phyloP scores from a whole-genome alignment of 2,329 filamentous ascomycete species.

The Trichoderma polysporum region DNA sequence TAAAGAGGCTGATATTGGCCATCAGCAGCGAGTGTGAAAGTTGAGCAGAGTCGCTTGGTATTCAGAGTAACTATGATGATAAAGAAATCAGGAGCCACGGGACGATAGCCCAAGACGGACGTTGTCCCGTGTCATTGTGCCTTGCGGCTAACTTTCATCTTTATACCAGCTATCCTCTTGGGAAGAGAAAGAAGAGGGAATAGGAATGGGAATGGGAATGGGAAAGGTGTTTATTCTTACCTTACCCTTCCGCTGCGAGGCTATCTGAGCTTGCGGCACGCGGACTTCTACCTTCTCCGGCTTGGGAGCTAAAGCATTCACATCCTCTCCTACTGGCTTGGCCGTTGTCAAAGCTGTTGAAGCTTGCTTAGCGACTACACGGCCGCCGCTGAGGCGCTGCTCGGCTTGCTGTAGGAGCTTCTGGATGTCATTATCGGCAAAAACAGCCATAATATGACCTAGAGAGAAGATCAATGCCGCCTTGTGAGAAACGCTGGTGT shows the following conservation, averaged over 20 bases:
- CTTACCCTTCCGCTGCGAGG: constrained; percentile 26
- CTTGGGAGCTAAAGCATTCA: background rate
- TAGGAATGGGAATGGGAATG: too few species aligned
- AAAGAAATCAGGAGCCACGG: constrained; percentile 61
- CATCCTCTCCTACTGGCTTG: background rate
- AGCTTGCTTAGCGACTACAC: background rate
- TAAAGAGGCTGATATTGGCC: background rate
- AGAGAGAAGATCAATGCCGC: background rate
- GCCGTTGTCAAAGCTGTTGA: background rate
- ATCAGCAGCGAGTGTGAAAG: background rate
- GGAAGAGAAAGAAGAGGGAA: constrained; percentile 4
- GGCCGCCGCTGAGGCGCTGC: constrained; percentile 15
- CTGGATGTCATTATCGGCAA: constrained; percentile 22
- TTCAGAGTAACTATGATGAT: constrained; percentile 74
- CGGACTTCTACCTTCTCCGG: constrained; percentile 24
- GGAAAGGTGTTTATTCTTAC: constrained; percentile 27
- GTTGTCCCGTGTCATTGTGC: constrained; percentile 40
- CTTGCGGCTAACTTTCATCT: constrained; percentile 44
- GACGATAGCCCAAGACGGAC: constrained; percentile 45
- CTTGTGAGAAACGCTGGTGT: background rate
- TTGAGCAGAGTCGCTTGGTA: constrained; percentile 14
- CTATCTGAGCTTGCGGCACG: constrained; percentile 11
- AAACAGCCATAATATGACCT: constrained; percentile 20
- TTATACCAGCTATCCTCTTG: constrained; percentile 19
- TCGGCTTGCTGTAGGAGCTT: constrained; percentile 25